These are phyloP conservation scores for Diaporthe humulicola DNA, from an alignment of 2,329 filamentous ascomycete genomes.

Conservation along the genomic window DNA sequence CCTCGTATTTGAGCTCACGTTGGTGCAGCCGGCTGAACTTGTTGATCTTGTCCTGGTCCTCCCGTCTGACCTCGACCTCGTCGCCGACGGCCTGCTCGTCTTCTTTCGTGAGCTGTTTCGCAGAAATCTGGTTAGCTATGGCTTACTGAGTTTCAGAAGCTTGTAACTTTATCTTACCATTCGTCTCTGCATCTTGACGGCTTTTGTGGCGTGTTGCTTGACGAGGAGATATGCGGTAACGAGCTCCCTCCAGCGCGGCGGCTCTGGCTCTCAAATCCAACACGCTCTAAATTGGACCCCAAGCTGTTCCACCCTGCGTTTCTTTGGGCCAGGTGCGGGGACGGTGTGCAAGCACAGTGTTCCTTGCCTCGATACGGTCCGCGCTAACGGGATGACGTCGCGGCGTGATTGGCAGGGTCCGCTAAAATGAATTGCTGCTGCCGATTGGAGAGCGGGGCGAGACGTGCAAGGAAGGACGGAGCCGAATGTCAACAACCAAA, in stretches of 20 bases:
- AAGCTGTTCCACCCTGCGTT: constrained; percentile 10
- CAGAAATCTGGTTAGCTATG: constrained; percentile 37
- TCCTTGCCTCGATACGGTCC: background rate
- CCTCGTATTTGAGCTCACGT: constrained; percentile 82
- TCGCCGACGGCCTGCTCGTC: constrained; percentile 85
- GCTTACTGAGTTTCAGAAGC: rapidly evolving
- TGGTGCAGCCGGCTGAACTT: constrained; percentile 95
- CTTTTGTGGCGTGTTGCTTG: background rate
- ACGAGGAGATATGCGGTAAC: background rate
- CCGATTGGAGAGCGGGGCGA: constrained; percentile 28
- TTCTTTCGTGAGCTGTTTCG: constrained; percentile 85
- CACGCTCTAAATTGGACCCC: constrained; percentile 14
- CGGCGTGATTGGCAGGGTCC: constrained; percentile 22
- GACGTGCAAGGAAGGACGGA: background rate
- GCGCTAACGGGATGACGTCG: constrained; percentile 28
- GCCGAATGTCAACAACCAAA: constrained; percentile 31
- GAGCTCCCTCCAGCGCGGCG: background rate
- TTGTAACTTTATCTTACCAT: constrained; percentile 63
- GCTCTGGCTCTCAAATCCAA: background rate
- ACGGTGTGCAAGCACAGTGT: constrained; percentile 36
- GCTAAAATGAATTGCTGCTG: constrained; percentile 7
- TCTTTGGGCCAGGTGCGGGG: constrained; percentile 32
- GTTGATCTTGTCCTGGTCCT: constrained; percentile 99
- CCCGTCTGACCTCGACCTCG: constrained; percentile 93
- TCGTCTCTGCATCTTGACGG: constrained; percentile 64